A percentile compares a stretch with the other conserved stretches of the same genome.
Conservation (phyloP, 164 flowering plant species). For the Santalum album region DNA sequence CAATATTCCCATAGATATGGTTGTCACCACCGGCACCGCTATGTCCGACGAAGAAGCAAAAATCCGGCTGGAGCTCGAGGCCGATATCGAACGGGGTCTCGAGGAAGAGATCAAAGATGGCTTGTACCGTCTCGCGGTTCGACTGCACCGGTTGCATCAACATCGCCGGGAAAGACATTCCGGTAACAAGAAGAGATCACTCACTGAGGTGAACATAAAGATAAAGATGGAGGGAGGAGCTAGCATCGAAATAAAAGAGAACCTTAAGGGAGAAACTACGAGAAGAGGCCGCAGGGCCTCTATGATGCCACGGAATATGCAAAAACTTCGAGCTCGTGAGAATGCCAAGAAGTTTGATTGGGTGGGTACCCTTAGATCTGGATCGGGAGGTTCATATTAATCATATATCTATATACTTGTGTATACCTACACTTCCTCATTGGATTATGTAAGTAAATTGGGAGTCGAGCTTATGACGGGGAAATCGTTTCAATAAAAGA, state of each 20-base stretch:
- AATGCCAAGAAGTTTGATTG: constrained; percentile 38
- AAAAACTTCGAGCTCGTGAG: neutral
- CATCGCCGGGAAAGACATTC: neutral
- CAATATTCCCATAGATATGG: too few species aligned
- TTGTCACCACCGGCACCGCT: neutral
- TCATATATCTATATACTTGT: too few species aligned
- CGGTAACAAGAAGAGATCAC: constrained; percentile 4
- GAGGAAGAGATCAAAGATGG: constrained; percentile 67
- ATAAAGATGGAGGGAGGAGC: constrained; percentile 55
- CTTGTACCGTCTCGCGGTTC: constrained; percentile 47
- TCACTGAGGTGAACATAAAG: constrained; percentile 41
- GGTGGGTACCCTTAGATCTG: constrained; percentile 38
- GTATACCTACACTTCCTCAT: too few species aligned
- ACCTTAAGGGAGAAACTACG: constrained; percentile 20
- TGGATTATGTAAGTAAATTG: too few species aligned
- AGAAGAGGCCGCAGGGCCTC: constrained; percentile 7
- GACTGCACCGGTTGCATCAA: constrained; percentile 39
- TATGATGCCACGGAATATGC: constrained; percentile 1
- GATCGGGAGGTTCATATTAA: too few species aligned
- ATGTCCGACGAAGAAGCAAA: constrained; percentile 38
- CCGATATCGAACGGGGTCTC: constrained; percentile 45
- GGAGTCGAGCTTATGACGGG: too few species aligned
- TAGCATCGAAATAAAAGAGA: constrained; percentile 43
- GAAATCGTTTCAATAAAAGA: too few species aligned
- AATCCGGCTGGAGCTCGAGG: constrained; percentile 44